phyloP scores from a whole-genome alignment of 176 grass and related monocot genomes.

The Aegilops longissima region DNA sequence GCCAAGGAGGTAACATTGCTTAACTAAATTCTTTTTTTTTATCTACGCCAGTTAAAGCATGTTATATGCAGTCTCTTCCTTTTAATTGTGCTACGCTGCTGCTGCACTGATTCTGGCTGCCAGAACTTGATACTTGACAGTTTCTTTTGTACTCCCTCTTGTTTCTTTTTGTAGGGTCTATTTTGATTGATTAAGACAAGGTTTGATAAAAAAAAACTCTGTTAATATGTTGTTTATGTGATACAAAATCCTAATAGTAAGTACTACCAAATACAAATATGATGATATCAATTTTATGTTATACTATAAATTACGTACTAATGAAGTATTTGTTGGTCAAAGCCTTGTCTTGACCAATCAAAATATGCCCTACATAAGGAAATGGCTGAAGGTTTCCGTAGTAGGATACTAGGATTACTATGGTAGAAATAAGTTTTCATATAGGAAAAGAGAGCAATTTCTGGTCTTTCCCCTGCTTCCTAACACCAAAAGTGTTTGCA shows the following conservation, averaged over 20 bases:
- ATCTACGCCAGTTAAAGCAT: not conserved
- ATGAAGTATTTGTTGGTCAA: not conserved
- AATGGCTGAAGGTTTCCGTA: not conserved
- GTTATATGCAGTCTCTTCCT: not conserved
- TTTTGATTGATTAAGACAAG: not conserved
- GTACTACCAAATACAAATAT: not conserved
- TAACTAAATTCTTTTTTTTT: not conserved
- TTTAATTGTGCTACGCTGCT: not conserved
- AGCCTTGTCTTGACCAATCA: not conserved
- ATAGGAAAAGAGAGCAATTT: not conserved
- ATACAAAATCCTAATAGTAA: not conserved
- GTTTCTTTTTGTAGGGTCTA: not conserved
- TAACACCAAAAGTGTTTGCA: not conserved
- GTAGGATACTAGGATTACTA: not conserved
- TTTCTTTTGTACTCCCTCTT: not conserved
- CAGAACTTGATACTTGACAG: not conserved
- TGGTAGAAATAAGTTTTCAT: not conserved
- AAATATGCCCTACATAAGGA: not conserved
- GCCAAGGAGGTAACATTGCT: conserved; percentile 72
- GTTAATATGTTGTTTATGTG: not conserved
- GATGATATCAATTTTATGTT: not conserved
- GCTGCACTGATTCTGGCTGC: not conserved
- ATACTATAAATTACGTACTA: not conserved
- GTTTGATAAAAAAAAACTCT: not conserved
- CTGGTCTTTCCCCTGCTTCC: not conserved